phyloP scores from a whole-genome alignment of 352 stramenopile species.

The Phytopythium cucurbitacearum region DNA sequence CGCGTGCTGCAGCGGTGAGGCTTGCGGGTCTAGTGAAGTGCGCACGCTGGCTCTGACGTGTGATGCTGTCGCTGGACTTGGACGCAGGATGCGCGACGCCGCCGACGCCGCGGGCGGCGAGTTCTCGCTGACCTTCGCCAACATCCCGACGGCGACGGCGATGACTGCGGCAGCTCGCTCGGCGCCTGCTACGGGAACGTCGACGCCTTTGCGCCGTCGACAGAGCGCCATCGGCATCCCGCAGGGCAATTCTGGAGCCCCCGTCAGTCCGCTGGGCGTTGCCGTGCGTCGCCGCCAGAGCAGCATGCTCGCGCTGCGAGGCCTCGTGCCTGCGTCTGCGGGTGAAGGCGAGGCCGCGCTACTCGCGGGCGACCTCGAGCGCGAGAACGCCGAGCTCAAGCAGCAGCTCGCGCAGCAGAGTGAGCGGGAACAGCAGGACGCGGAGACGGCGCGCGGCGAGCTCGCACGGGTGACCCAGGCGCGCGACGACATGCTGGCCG shows the following conservation, averaged over 20 bases:
- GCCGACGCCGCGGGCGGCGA: conserved; percentile 10
- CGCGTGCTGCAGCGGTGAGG: conserved; percentile 40
- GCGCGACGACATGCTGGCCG: conserved; percentile 32
- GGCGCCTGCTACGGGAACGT: too few relatives aligned
- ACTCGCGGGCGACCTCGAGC: conserved; percentile 22
- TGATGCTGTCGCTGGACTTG: background rate
- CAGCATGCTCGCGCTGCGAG: conserved; percentile 1
- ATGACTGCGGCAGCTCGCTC: too few relatives aligned
- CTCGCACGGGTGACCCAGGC: conserved; percentile 18
- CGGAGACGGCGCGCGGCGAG: conserved; percentile 14
- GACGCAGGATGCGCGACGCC: conserved; percentile 37
- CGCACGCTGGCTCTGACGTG: background rate
- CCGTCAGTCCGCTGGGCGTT: background rate
- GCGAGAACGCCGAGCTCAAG: conserved; percentile 24
- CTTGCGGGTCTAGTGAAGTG: background rate
- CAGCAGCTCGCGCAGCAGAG: conserved; percentile 22
- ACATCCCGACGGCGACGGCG: background rate
- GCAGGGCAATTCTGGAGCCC: background rate
- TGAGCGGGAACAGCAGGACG: conserved; percentile 10
- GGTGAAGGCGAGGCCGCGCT: conserved; percentile 1
- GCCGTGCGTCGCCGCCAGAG: conserved; percentile 4
- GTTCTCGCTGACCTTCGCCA: conserved; percentile 44
- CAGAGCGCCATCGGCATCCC: too few relatives aligned
- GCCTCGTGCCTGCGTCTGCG: background rate
- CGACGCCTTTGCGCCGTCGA: too few relatives aligned